A percentile compares a stretch with the other conserved stretches of the same genome.
Conservation (phyloP, 306 rosid species). For the Casuarina cunninghamiana region DNA sequence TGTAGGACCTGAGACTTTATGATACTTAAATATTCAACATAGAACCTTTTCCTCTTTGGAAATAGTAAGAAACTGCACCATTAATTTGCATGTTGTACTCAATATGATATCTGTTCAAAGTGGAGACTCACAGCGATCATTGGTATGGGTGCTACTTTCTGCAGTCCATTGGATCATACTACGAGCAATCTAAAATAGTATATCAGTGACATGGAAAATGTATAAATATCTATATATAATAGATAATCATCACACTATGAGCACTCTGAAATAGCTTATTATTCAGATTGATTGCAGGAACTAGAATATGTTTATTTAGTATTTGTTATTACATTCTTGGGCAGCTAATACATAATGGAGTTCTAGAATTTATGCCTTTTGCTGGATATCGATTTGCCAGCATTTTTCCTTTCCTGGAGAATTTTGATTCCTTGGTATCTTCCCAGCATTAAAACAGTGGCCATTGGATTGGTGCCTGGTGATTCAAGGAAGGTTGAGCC, state of each 20-base stretch:
- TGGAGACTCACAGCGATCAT: conserved; percentile 59
- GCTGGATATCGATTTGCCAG: neutral
- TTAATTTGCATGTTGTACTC: neutral
- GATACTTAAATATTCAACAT: neutral
- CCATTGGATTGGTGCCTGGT: conserved; percentile 83
- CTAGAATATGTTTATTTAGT: no score
- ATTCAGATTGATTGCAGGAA: no score
- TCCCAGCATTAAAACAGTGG: conserved; percentile 70
- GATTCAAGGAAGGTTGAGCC: conserved; percentile 69
- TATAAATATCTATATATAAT: no score
- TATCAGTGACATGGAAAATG: no score
- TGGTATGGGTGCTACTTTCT: conserved; percentile 35
- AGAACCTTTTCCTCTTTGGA: neutral
- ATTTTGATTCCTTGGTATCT: conserved; percentile 74
- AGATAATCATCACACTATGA: no score
- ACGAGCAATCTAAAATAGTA: no score
- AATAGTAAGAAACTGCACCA: neutral
- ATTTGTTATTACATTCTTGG: neutral
- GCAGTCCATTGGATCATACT: conserved; percentile 28
- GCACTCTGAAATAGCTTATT: no score
- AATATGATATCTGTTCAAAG: conserved; percentile 1
- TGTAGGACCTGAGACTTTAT: conserved; percentile 34
- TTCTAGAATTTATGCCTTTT: neutral
- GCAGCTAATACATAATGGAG: neutral
- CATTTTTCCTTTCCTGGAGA: conserved; percentile 36